Percentiles rank a stretch among this genome's conserved stretches.
Evolutionary conservation across 202 grass and related monocot genomes (phyloP).

Genomic region (Elaeis oleifera): DNA sequence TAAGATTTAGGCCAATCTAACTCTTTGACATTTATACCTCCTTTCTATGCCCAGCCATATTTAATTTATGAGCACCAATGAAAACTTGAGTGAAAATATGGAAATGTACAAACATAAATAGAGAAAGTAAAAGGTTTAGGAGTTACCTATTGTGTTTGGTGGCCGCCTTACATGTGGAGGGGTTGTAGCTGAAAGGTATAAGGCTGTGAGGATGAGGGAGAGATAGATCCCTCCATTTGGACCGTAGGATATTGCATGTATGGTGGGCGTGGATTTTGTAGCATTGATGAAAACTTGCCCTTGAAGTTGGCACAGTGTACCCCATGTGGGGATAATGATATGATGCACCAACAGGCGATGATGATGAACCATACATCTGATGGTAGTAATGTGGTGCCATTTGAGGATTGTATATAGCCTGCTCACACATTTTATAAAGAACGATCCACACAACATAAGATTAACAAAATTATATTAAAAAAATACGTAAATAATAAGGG

Average conservation of each 20-base stretch:
- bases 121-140: no score
- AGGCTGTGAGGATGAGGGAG: neutral
- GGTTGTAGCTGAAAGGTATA: slow-evolving; percentile 8
- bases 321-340: slow-evolving; percentile 26
- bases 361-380: slow-evolving; percentile 53
- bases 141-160: no score
- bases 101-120: no score
- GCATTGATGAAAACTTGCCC: slow-evolving; percentile 2
- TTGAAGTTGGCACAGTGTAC: slow-evolving; percentile 4
- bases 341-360: slow-evolving; percentile 31
- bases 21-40: no score
- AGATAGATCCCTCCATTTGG: neutral
- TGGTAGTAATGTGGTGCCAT: slow-evolving; percentile 58
- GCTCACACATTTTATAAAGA: slow-evolving; percentile 9
- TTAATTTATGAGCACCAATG: no score
- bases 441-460: no score
- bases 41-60: no score
- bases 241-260: slow-evolving; percentile 10
- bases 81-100: no score
- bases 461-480: no score
- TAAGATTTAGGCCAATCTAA: no score
- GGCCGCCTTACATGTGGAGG: slow-evolving; percentile 4
- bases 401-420: slow-evolving; percentile 60
- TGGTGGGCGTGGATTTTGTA: slow-evolving; percentile 2
- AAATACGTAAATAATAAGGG: neutral